Evolutionary conservation across 495 filamentous ascomycete species (phyloP), one percentile per base, ranked within the genome.

Genomic region (Daldinia grandis): DNA sequence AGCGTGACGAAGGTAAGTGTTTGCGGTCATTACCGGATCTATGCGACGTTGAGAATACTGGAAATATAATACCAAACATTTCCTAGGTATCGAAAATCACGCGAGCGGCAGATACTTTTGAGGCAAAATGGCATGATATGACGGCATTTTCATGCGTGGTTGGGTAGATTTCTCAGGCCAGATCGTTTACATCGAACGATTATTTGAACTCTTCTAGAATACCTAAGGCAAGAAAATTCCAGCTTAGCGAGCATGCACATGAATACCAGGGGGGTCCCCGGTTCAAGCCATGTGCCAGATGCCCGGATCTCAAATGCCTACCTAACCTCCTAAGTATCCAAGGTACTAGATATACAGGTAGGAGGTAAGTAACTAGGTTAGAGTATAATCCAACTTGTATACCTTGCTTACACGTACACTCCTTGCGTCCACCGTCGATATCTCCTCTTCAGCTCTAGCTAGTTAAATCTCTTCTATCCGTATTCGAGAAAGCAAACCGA

Each of bases 121-220:
- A 68, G 64, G 35, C 25, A 24, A 59, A 57, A 72, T 72, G 69
- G 69, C 54, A 72, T 50, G 69, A 72, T 72, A 30, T 72, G 69
- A 72, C 69, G 57, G 30, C 54, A 64, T 64, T 38, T 72, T 51
- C 64, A 68, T 72, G 69, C 55, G 64, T 68, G 40, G 64, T 4
- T 68, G 54, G 64, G 21, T 25, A 67, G 55, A 56, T 62, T 42
- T 56, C 49, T 38, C 58, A 33, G 60, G 55, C 60, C 60, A 68
- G 59, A 64, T 64, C 64, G 47, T 8, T 6, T n/a, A 53, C 30
- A 65, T 72, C 69, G 64, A 68, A 72, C 40, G 69, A 72, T 68
- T 42, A 10, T 61, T 54, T 17, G 9, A 42, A 49, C 40, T 40
- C 50, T 68, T 72, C 69, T 68, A 72, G 69, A 72, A 72, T 21